Evolutionary conservation across 495 filamentous ascomycete species (phyloP), one percentile per base, ranked within the genome.

Genomic region (Pseudomonodictys pantanalensis): DNA sequence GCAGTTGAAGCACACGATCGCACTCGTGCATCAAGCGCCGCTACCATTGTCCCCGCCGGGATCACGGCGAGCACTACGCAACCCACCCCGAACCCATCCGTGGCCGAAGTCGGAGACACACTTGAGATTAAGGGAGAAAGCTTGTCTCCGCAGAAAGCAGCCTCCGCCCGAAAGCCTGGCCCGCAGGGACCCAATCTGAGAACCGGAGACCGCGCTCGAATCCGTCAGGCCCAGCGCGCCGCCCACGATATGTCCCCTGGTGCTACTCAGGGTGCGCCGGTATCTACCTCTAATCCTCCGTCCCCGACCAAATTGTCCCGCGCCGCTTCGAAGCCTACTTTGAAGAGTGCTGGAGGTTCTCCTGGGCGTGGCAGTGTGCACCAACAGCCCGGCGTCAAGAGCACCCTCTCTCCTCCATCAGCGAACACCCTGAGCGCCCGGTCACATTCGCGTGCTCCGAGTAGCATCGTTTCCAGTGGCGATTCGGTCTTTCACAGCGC

Each of bases 401-500:
- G 49, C 24, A 47, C 48, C 9, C 18, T 49, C 4, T 64, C 61
- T 10, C 55, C 61, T 45, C 46, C n/a, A n/a, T n/a, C n/a, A n/a
- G n/a, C n/a, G n/a, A n/a, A 24, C 20, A 29, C 30, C 35, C 22
- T 35, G 17, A n/a, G 24, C 26, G 23, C 33, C 25, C 2, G n/a
- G n/a, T n/a, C n/a, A n/a, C n/a, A n/a, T n/a, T n/a, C n/a, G n/a
- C n/a, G n/a, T n/a, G n/a, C n/a, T n/a, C n/a, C n/a, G n/a, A n/a
- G n/a, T 41, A 41, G 52, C 20, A 29, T 20, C 8, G 25, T 28
- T 12, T 44, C 62, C 25, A 24, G 52, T 3, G 41, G 28, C 9
- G 42, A 57, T n/a, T 48, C 52, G 9, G n/a, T 32, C 6, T 56
- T 23, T 20, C 42, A 20, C 17, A 42, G 43, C 33, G 62, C 62